A percentile compares a stretch with the other conserved stretches of the same genome.
Conservation (phyloP, 345 rosid genomes). For the Dipteronia dyeriana region DNA sequence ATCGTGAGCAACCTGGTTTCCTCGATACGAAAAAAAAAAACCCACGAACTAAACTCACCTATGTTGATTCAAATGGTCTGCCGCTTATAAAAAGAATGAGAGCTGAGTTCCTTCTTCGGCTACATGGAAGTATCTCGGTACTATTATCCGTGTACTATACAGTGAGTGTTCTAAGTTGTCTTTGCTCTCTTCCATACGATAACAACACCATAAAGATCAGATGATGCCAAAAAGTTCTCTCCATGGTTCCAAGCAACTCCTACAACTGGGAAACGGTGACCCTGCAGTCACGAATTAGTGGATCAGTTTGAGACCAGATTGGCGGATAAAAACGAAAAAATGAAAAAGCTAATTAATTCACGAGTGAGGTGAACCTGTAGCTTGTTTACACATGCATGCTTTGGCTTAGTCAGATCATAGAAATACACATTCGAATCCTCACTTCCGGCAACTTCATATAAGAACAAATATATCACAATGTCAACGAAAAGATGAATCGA, state of each 20-base stretch:
- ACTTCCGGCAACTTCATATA: conserved; percentile 74
- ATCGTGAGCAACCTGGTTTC: neutral
- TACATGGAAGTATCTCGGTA: conserved; percentile 3
- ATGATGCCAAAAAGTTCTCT: conserved; percentile 88
- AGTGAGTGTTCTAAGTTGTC: conserved; percentile 35
- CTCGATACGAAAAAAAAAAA: neutral
- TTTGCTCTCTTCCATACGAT: conserved; percentile 99
- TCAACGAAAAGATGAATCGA: conserved; percentile 18
- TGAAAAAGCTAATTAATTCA: neutral
- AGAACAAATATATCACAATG: conserved; percentile 6
- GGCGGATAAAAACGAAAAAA: neutral
- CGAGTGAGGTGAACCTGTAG: conserved; percentile 61
- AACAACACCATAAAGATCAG: conserved; percentile 90
- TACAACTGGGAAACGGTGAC: conserved; percentile 86
- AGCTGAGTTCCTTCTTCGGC: conserved; percentile 1
- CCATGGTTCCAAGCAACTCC: conserved; percentile 98
- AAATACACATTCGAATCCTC: conserved; percentile 95
- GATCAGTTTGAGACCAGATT: neutral
- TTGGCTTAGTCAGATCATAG: conserved; percentile 87
- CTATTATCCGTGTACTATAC: neutral
- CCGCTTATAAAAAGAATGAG: conserved; percentile 12
- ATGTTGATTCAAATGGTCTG: neutral
- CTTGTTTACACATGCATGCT: conserved; percentile 89
- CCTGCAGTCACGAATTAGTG: conserved; percentile 47
- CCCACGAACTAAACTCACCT: neutral